phyloP scores from a whole-genome alignment of 164 flowering plant genomes.

The Macadamia tetraphylla region DNA sequence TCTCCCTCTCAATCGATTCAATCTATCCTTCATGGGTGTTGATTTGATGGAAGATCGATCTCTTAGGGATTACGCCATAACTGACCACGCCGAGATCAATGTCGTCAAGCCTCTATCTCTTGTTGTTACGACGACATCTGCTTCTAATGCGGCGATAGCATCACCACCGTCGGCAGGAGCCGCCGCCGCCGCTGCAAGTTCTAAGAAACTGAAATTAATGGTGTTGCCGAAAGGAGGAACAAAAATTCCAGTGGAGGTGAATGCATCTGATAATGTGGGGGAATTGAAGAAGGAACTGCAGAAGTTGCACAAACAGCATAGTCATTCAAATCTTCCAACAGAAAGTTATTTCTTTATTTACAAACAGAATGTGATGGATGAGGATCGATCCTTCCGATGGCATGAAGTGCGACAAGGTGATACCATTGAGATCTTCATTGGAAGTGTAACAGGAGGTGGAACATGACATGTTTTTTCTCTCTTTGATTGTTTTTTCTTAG shows the following conservation, averaged over 20 bases:
- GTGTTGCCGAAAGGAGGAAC: conserved; percentile 45
- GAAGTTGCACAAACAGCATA: conserved; percentile 29
- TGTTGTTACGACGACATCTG: too few relatives aligned
- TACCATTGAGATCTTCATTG: conserved; percentile 64
- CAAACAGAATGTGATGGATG: conserved; percentile 84
- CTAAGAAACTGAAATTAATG: conserved; percentile 47
- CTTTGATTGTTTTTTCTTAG: too few relatives aligned
- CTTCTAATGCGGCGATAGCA: too few relatives aligned
- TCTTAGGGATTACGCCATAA: conserved; percentile 29
- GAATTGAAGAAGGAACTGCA: conserved; percentile 57
- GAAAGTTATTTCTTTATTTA: conserved; percentile 74
- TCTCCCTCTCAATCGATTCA: conserved; percentile 21
- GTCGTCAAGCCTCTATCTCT: conserved; percentile 29
- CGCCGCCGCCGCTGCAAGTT: too few relatives aligned
- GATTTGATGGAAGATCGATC: conserved; percentile 41
- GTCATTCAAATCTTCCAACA: conserved; percentile 43
- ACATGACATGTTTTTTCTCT: neutral
- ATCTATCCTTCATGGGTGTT: conserved; percentile 18
- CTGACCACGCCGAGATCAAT: conserved; percentile 38
- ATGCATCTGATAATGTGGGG: conserved; percentile 47
- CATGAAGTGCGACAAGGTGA: conserved; percentile 63
- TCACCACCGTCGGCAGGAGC: too few relatives aligned
- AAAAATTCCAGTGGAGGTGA: conserved; percentile 63
- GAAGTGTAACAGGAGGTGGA: conserved; percentile 47
- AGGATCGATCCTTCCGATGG: conserved; percentile 55